These are phyloP conservation scores for Raddia distichophylla DNA, from an alignment of 176 grass and related monocot genomes.

Conservation along the genomic window DNA sequence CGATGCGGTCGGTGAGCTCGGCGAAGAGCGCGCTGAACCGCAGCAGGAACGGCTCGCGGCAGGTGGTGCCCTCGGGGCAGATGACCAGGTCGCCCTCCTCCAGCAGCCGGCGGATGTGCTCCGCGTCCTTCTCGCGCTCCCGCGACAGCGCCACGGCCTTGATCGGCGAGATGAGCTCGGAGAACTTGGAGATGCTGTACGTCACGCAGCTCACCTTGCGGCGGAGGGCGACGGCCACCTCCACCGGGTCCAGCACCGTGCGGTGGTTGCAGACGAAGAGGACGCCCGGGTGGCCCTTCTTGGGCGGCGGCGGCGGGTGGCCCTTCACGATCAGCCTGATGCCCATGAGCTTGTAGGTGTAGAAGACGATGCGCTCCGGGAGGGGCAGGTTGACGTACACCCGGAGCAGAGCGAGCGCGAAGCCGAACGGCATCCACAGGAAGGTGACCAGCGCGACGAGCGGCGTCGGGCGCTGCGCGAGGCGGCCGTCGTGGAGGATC, in stretches of 20 bases:
- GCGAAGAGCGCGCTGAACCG: slow-evolving; percentile 98
- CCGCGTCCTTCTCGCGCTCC: slow-evolving; percentile 84
- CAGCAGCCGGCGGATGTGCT: slow-evolving; percentile 76
- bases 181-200: slow-evolving; percentile 97
- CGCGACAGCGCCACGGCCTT: slow-evolving; percentile 78
- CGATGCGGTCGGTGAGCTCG: slow-evolving; percentile 95
- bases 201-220: slow-evolving; percentile 97
- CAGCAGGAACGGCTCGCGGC: slow-evolving; percentile 89
- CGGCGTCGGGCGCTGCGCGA: slow-evolving; percentile 79
- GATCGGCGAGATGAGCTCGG: slow-evolving; percentile 96
- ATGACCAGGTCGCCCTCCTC: slow-evolving; percentile 94
- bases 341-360: slow-evolving; percentile 92
- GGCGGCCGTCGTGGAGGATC: slow-evolving; percentile 87
- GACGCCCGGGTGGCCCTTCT: slow-evolving; percentile 78
- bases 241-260: slow-evolving; percentile 80
- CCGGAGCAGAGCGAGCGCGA: slow-evolving; percentile 75
- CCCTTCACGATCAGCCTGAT: slow-evolving; percentile 87
- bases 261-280: slow-evolving; percentile 99
- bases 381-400: slow-evolving; percentile 93
- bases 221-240: slow-evolving; percentile 75
- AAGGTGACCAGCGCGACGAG: slow-evolving; percentile 85
- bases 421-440: slow-evolving; percentile 93
- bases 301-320: slow-evolving; percentile 68
- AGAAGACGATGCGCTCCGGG: slow-evolving; percentile 89
- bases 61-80: slow-evolving; percentile 97